phyloP scores from a whole-genome alignment of 1,284 basidiomycete genomes.

The Pseudozyma thailandica region DNA sequence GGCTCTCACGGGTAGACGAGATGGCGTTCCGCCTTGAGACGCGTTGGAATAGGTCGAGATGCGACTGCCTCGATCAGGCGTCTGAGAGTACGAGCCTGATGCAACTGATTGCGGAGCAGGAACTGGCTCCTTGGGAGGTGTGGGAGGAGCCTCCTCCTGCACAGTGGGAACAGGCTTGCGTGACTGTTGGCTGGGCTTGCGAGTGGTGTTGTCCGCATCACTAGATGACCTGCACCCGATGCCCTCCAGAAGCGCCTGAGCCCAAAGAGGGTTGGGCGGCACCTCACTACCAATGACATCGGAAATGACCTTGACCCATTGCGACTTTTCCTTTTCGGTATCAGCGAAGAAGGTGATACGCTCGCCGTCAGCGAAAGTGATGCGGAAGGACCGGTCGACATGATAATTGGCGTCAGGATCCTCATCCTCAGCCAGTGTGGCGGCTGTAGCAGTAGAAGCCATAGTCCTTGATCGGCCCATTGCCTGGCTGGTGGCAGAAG shows the following conservation, averaged over 20 bases:
- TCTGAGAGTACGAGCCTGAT: conserved; percentile 1
- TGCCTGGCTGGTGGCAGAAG: conserved; percentile 25
- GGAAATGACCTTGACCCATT: conserved; percentile 76
- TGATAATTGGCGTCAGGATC: conserved; percentile 77
- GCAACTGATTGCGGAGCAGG: neutral
- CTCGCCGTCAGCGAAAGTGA: conserved; percentile 82
- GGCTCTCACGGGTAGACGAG: conserved; percentile 31
- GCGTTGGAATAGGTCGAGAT: conserved; percentile 17
- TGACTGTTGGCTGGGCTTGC: conserved; percentile 29
- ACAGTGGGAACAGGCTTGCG: conserved; percentile 33
- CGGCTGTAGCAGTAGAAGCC: conserved; percentile 30
- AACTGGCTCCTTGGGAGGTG: conserved; percentile 10
- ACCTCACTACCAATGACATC: conserved; percentile 52
- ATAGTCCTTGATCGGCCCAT: conserved; percentile 34
- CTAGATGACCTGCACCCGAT: conserved; percentile 4
- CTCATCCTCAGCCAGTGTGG: conserved; percentile 48
- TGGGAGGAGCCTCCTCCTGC: conserved; percentile 24
- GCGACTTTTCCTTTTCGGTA: conserved; percentile 83
- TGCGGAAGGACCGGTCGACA: conserved; percentile 83
- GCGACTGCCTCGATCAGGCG: conserved; percentile 16
- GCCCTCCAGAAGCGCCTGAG: conserved; percentile 40
- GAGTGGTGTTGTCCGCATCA: conserved; percentile 9
- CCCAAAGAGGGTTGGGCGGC: conserved; percentile 61
- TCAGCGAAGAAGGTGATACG: conserved; percentile 91
- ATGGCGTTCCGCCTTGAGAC: conserved; percentile 22